Evolutionary conservation across 306 rosid species (phyloP).

Genomic region (Quercus aquifolioides): DNA sequence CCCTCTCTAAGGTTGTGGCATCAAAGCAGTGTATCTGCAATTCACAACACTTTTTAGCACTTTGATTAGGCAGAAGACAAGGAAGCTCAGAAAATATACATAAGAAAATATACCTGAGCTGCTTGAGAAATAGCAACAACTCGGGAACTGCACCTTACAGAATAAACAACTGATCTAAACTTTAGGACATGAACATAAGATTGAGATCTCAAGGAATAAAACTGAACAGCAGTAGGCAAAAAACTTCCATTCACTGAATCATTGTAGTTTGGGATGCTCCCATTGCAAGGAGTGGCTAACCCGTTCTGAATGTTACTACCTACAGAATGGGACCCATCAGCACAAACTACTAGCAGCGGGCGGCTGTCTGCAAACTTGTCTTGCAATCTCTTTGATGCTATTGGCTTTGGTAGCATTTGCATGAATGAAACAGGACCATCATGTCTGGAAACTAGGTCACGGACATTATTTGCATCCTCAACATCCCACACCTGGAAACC

Average conservation of each 20-base stretch:
- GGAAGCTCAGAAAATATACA: not conserved
- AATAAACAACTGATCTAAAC: conserved; percentile 81
- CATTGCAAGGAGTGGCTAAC: conserved; percentile 36
- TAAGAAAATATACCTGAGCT: conserved; percentile 60
- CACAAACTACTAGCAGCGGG: conserved; percentile 74
- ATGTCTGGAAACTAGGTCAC: conserved; percentile 71
- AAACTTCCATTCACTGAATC: conserved; percentile 54
- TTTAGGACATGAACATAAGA: conserved; percentile 77
- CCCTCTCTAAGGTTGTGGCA: conserved; percentile 73
- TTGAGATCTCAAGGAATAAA: conserved; percentile 84
- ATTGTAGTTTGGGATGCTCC: conserved; percentile 44
- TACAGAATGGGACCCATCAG: conserved; percentile 62
- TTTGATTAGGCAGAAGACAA: conserved; percentile 2
- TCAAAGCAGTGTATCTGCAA: conserved; percentile 89
- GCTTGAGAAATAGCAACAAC: conserved; percentile 80
- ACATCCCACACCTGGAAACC: conserved; percentile 99
- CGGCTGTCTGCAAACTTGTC: conserved; percentile 67
- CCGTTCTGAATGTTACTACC: conserved; percentile 55
- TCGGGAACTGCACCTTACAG: conserved; percentile 88
- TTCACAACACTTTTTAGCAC: conserved; percentile 21
- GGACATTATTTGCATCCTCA: conserved; percentile 84
- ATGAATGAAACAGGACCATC: conserved; percentile 83
- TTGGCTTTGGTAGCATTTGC: conserved; percentile 90
- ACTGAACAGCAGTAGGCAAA: conserved; percentile 71
- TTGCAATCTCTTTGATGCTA: conserved; percentile 52